phyloP scores from a whole-genome alignment of 306 rosid species.

The Vigna hirtella region DNA sequence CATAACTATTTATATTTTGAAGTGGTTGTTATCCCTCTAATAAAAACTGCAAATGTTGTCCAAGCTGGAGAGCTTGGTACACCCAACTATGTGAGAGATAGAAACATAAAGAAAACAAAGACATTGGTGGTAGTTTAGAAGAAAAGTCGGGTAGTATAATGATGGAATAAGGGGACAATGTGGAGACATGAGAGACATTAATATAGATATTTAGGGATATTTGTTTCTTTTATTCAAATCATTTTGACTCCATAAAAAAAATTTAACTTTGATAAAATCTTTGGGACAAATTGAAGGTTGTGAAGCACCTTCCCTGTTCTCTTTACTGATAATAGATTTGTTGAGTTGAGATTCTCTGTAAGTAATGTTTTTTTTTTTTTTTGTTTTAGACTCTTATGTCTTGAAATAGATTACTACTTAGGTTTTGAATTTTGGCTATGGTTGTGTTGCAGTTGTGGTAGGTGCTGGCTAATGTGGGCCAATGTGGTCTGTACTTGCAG shows the following conservation, averaged over 20 bases:
- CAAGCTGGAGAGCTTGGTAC: neutral
- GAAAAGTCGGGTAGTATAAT: neutral
- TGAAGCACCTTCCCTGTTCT: neutral
- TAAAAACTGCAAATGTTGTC: neutral
- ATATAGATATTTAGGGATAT: neutral
- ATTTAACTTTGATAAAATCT: neutral
- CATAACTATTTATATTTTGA: neutral
- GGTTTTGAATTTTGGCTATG: slow-evolving; percentile 9
- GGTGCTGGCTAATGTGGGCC: slow-evolving; percentile 11
- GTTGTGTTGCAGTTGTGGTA: neutral
- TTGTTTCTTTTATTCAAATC: neutral
- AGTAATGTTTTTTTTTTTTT: neutral
- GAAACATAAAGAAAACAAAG: neutral
- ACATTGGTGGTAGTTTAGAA: neutral
- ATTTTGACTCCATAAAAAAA: neutral
- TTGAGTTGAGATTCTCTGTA: neutral
- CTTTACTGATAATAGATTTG: slow-evolving; percentile 8
- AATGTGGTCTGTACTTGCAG: neutral
- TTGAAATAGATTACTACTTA: neutral
- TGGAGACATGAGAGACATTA: neutral
- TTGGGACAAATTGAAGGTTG: neutral
- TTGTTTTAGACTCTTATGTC: slow-evolving; percentile 6
- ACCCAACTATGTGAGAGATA: neutral
- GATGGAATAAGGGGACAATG: neutral
- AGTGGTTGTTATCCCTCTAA: neutral